Percentiles rank a stretch among this genome's conserved stretches.
These are phyloP conservation scores for Ascomycota sp. DNA, from an alignment of 2,329 filamentous ascomycete species.

Conservation along the genomic window DNA sequence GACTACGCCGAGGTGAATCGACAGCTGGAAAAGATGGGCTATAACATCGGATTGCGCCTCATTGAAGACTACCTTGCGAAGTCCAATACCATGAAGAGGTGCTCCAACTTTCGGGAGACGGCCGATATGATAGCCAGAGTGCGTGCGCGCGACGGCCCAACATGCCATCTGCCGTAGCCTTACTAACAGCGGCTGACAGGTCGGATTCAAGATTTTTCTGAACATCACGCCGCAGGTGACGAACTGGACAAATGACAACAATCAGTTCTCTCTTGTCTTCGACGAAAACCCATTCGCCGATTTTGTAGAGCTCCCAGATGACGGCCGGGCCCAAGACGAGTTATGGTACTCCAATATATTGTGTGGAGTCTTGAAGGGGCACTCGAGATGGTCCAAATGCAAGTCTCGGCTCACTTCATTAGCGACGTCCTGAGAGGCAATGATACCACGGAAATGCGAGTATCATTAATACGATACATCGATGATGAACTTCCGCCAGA, in stretches of 20 bases:
- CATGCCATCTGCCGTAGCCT: background rate
- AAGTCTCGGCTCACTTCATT: constrained; percentile 90
- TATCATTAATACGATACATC: constrained; percentile 80
- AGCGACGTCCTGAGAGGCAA: constrained; percentile 84
- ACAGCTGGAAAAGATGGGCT: constrained; percentile 96
- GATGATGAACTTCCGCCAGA: constrained; percentile 95
- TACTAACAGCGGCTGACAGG: constrained; percentile 26
- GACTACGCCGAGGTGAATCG: constrained; percentile 94
- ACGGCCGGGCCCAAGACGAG: constrained; percentile 87
- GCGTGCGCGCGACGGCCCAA: constrained; percentile 3
- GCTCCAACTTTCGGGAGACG: constrained; percentile 83
- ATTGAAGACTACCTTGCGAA: constrained; percentile 98
- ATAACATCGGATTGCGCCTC: constrained; percentile 87
- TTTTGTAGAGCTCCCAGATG: constrained; percentile 92
- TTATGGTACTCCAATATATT: constrained; percentile 97
- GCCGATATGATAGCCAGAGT: constrained; percentile 94
- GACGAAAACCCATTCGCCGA: constrained; percentile 94
- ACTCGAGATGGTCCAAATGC: constrained; percentile 98
- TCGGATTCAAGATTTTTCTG: constrained; percentile 97
- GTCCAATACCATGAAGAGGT: constrained; percentile 72
- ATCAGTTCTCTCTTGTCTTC: constrained; percentile 88
- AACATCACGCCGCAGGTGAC: constrained; percentile 87
- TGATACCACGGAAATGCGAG: constrained; percentile 92
- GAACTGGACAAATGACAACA: constrained; percentile 91
- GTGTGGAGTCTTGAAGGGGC: constrained; percentile 82